These are phyloP conservation scores for Cyclotella atomus DNA, from an alignment of 108 stramenopile species.

Conservation along the genomic window DNA sequence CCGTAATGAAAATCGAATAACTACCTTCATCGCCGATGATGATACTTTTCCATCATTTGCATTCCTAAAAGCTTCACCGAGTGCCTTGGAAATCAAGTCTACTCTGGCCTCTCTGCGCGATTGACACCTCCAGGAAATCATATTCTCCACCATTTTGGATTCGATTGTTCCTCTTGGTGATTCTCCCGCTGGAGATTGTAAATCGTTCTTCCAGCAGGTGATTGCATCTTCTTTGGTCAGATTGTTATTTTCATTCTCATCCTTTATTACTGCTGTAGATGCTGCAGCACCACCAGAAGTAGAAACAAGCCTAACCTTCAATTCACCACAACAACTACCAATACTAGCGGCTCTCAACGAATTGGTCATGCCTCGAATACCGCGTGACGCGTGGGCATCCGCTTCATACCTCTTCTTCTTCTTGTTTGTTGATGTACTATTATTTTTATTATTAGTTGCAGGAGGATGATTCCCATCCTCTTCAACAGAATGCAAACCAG, in stretches of 20 bases:
- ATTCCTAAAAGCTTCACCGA: constrained; percentile 25
- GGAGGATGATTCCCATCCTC: constrained; percentile 11
- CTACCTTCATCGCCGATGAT: constrained; percentile 45
- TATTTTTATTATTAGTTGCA: not conserved
- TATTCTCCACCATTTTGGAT: constrained; percentile 39
- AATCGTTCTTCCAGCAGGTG: constrained; percentile 64
- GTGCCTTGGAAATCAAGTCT: constrained; percentile 36
- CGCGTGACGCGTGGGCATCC: constrained; percentile 76
- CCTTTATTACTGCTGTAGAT: not conserved
- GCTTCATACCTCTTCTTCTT: constrained; percentile 59
- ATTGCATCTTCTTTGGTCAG: constrained; percentile 25
- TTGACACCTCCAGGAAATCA: constrained; percentile 48
- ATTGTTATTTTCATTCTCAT: constrained; percentile 11
- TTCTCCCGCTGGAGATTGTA: constrained; percentile 34
- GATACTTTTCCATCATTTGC: not conserved
- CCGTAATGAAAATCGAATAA: constrained; percentile 45
- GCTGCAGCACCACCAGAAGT: not conserved
- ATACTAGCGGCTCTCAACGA: constrained; percentile 78
- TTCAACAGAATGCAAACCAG: constrained; percentile 27
- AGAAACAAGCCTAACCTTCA: constrained; percentile 48
- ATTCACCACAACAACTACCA: constrained; percentile 75
- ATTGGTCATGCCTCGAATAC: constrained; percentile 75
- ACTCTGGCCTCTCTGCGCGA: constrained; percentile 30
- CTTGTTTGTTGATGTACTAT: not conserved
- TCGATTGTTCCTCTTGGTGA: constrained; percentile 25